Base-by-base conservation (phyloP, 2,329 filamentous ascomycete genomes). In the Blumeriella jaapii region DNA sequence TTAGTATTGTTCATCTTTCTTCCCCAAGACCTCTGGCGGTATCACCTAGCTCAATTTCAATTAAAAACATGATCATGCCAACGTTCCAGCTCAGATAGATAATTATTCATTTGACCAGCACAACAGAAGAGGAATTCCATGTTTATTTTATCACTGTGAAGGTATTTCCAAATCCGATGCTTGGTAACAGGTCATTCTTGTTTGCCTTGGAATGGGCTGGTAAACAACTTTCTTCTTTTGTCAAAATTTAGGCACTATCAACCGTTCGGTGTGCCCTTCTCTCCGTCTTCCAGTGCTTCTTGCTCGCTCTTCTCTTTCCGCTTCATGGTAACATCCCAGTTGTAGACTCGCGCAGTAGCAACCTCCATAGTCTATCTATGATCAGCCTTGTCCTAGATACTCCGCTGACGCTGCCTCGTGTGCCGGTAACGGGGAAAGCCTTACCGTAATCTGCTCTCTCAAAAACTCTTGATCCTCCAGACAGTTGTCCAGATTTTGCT, bases 261-360 rank as follows among this genome's bases (percentile, higher is more conserved):
- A 24, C 54, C 54, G 40, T 55, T 55, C 13, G 54, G 46, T 16
- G 50, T 49, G 10, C 52, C 51, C 34, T 47, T 48, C 45, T 55
- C 58, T 29, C 52, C 55, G 19, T 50, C 51, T 41, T 56, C 55
- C 26, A 50, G 40, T 4, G 48, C 53, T 13, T 60, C 75, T 44
- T 75, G 71, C 24, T 80, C 77, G 3, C 62, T 67, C 59, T 86
- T 91, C 42, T 94, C 86, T 66, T 94, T 95, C 50, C 91, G 71
- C 62, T 93, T 84, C 65, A 94, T 83, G 27, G 89, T 84, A 4
- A 98, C 86, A 54, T 98, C 91, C 89, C 91, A 96, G 61, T 98
- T 98, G 61, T 98, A 96, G n/a, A 98, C 87, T 46, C 91, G 72
- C 14, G 91, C 91, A 25, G 89, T 86, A 3, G 91, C 91, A 20